Evolutionary conservation across 1,284 basidiomycete genomes (phyloP), one percentile per base, ranked within the genome.

Genomic region (Ceratobasidium sp.): DNA sequence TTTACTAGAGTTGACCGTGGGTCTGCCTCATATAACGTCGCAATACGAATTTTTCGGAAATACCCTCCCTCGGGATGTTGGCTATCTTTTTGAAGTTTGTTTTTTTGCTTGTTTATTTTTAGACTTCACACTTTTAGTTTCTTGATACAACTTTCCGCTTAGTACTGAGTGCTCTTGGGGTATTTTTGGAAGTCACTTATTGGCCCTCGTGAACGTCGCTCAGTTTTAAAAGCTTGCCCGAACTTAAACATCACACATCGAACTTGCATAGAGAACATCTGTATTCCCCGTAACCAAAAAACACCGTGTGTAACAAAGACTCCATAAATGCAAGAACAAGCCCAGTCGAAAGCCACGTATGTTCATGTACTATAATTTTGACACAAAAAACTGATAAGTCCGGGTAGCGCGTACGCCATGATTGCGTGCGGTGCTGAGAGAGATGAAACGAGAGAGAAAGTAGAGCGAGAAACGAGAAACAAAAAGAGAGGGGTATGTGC

Each of bases 1-100:
- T 73, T 73, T 73, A 73, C 71, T 73, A 73, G 71, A 73, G 71
- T 73, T 73, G 71, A 73, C 71, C 71, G 71, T 73, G 71, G 36
- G 50, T 73, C 71, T 57, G 59, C 71, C 71, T 73, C 71, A 27
- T 41, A 22, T 11, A 63, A 73, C 59, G 71, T 73, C 71, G 71
- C 71, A 69, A 27, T 73, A 51, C 71, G 71, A 73, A 73, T 73
- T 63, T 73, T 73, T 73, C 71, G 41, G 50, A 56, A 60, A 8
- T 22, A 48, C 44, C 67, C 67, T 72, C 50, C 67, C 56, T 72
- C 67, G 67, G 67, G 67, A 59, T 72, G 67, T 45, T 53, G 44
- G 4, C 15, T 59, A 36, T 33, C 44, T 72, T 31, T 72, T 72
- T 72, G 59, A 44, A 31, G 9, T 48, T 14, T 36, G 15, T 17